Evolutionary conservation across 1,139 yeast species (phyloP).

Genomic region (Kazachstania sp.): DNA sequence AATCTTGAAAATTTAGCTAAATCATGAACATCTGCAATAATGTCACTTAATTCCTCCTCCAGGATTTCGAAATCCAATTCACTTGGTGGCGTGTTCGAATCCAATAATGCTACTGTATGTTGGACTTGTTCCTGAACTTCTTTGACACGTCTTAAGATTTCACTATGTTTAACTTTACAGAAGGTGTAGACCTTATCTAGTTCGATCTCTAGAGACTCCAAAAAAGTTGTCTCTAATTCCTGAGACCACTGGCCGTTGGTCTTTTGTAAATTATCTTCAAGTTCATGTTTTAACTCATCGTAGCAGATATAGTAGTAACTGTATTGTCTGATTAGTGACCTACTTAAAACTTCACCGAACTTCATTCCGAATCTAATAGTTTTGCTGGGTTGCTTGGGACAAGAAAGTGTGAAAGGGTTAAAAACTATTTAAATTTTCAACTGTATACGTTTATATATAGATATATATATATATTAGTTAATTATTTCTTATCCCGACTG

Average conservation of each 20-base stretch:
- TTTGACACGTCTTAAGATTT: constrained; percentile 71
- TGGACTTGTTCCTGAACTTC: constrained; percentile 65
- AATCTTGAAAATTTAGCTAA: constrained; percentile 85
- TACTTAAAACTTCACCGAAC: constrained; percentile 70
- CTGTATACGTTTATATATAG: not conserved
- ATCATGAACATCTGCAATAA: constrained; percentile 96
- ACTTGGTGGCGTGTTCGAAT: constrained; percentile 34
- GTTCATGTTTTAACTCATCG: constrained; percentile 76
- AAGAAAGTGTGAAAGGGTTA: not conserved
- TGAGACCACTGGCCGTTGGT: constrained; percentile 60
- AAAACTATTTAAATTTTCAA: too few relatives aligned
- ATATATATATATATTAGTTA: not conserved
- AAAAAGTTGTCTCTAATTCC: constrained; percentile 70
- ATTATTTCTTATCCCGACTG: not conserved
- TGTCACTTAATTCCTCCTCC: constrained; percentile 85
- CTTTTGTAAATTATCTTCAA: constrained; percentile 54
- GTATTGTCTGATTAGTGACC: constrained; percentile 72
- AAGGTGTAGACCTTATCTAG: constrained; percentile 86
- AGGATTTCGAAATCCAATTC: constrained; percentile 86
- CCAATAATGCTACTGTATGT: constrained; percentile 47
- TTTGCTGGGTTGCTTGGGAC: not conserved
- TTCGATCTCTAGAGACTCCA: constrained; percentile 65
- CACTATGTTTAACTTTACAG: constrained; percentile 79
- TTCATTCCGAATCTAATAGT: constrained; percentile 24
- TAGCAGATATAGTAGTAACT: constrained; percentile 83